Evolutionary conservation across 2,329 filamentous ascomycete genomes (phyloP).

Genomic region (Trichoderma aggressivum): DNA sequence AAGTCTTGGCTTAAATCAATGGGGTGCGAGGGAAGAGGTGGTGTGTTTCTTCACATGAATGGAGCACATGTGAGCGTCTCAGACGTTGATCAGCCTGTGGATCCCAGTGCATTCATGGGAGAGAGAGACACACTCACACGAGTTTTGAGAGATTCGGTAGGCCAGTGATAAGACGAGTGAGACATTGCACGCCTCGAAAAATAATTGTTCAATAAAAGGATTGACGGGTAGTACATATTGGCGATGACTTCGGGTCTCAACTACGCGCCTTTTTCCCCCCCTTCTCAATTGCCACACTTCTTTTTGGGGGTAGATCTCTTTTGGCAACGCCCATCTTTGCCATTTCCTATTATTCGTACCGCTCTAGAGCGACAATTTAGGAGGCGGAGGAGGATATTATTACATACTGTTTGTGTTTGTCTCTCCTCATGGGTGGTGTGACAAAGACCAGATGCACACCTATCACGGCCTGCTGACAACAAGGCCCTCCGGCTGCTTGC

Average conservation of each 20-base stretch:
- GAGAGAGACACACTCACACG: background rate
- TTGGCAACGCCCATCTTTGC: background rate
- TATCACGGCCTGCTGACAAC: background rate
- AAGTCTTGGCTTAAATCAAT: background rate
- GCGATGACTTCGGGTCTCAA: background rate
- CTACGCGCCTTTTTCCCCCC: background rate
- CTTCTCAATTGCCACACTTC: background rate
- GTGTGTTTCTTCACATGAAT: background rate
- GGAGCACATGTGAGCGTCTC: background rate
- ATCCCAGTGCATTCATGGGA: background rate
- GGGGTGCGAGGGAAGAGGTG: background rate
- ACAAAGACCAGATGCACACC: slow-evolving; percentile 8
- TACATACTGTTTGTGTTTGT: background rate
- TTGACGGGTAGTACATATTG: background rate
- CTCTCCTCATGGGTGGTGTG: slow-evolving; percentile 6
- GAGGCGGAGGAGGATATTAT: background rate
- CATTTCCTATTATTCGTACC: background rate
- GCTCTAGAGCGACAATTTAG: background rate
- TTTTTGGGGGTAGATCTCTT: background rate
- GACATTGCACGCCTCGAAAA: background rate
- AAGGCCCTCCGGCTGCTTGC: background rate
- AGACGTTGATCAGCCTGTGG: background rate
- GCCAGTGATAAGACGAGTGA: background rate
- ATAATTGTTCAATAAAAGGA: background rate
- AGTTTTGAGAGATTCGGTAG: background rate